Evolutionary conservation across 345 rosid genomes (phyloP), one percentile per base, ranked within the genome.

Genomic region (Hibiscus trionum): DNA sequence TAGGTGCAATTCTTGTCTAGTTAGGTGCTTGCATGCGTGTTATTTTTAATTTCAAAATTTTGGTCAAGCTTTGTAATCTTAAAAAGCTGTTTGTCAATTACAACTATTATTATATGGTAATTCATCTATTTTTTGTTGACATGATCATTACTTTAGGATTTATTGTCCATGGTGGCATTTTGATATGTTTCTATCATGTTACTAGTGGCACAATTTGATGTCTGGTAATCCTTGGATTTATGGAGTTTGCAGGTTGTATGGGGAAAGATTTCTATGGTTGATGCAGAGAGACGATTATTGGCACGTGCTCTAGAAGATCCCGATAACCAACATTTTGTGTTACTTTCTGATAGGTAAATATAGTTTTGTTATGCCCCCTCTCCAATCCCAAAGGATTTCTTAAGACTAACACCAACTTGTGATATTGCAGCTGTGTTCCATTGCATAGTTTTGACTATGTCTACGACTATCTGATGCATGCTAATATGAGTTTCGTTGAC

Each of bases 191-290:
- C 44, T 50, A 16, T 68, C 27, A 29, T 68, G 16, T 67, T 37
- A 7, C 4, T 67, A 16, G 7, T 49, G 24, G 5, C 31, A 27
- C 21, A 67, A 49, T 29, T 17, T 68, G 50, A 17, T 27, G 35
- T 59, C 33, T 63, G 17, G 31, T 72, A 35, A 49, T 19, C 35
- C 24, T 66, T 24, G n/a, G 44, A 58, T 50, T 27, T 19, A 21
- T 64, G 39, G 57, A 69, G 55, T 70, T 63, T 77, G 59, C 73
- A 96, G 97, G 98, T 96, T 62, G 84, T 89, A 5, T 96, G 99
- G 99, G 99, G 99, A 67, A 91, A 87, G 77, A 91, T 96, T 35
- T 89, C 99, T 16, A 96, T 96, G 99, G 83, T 96, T 81, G 97
- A 93, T 83, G 99, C 99, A 1, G 99, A 96, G 88, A 89, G 82